These are phyloP conservation scores for Cadophora luteo-olivacea DNA, from an alignment of 2,329 filamentous ascomycete genomes.

Conservation along the genomic window DNA sequence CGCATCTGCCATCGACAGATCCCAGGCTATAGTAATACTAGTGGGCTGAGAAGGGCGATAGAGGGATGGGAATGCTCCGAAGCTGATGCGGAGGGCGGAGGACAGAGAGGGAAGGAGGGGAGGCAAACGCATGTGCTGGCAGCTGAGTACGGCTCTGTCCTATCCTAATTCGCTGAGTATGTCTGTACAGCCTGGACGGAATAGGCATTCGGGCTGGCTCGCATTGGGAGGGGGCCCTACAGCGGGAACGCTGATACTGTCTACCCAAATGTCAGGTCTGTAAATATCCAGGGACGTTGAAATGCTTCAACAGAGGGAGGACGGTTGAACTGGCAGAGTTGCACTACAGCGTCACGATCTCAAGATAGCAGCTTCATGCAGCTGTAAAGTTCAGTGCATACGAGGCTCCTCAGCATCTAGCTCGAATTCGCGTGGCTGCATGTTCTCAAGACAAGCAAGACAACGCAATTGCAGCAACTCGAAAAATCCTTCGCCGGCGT, in stretches of 20 bases:
- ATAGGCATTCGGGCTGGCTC: constrained; percentile 19
- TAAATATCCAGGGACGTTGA: constrained; percentile 24
- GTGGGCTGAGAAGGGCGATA: constrained; percentile 6
- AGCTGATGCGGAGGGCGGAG: constrained; percentile 14
- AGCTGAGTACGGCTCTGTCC: constrained; percentile 5
- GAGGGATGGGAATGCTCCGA: constrained; percentile 19
- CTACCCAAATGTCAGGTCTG: constrained; percentile 12
- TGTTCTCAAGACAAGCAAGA: constrained; percentile 30
- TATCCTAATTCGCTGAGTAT: not conserved
- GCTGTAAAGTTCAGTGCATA: constrained; percentile 27
- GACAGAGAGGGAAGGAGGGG: not conserved
- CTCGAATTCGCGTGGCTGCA: constrained; percentile 36
- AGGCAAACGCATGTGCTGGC: constrained; percentile 26
- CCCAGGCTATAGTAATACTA: constrained; percentile 11
- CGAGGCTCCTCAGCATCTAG: constrained; percentile 29
- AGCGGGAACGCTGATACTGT: not conserved
- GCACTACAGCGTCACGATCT: constrained; percentile 40
- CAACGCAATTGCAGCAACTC: constrained; percentile 30
- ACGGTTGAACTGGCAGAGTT: constrained; percentile 34
- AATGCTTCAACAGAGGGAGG: constrained; percentile 24
- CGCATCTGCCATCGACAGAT: constrained; percentile 20
- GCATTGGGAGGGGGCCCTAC: not conserved
- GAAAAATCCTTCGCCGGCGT: constrained; percentile 33
- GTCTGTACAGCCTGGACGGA: constrained; percentile 11
- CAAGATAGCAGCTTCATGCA: constrained; percentile 35